These are phyloP conservation scores for Phytophthora palmivora DNA, from an alignment of 352 stramenopile genomes.

Conservation along the genomic window DNA sequence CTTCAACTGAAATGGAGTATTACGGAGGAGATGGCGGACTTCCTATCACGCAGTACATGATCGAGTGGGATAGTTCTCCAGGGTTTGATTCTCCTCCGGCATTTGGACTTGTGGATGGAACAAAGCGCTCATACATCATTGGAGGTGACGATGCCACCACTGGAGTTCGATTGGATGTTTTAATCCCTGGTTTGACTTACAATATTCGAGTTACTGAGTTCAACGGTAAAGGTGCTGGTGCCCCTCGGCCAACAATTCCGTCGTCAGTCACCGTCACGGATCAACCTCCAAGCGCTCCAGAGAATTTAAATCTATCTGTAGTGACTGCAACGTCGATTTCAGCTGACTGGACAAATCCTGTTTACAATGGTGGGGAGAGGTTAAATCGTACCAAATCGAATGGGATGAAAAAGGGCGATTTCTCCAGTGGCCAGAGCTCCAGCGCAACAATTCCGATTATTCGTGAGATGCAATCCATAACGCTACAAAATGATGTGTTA, in stretches of 20 bases:
- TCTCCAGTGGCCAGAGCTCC: slow-evolving; percentile 74
- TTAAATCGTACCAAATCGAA: slow-evolving; percentile 78
- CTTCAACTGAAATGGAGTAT: slow-evolving; percentile 79
- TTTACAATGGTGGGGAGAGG: slow-evolving; percentile 92
- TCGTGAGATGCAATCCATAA: slow-evolving; percentile 91
- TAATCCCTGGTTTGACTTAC: slow-evolving; percentile 85
- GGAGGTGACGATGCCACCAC: slow-evolving; percentile 94
- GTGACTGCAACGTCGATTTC: slow-evolving; percentile 77
- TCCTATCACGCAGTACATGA: slow-evolving; percentile 94
- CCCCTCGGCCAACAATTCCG: slow-evolving; percentile 46
- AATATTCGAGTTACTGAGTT: slow-evolving; percentile 81
- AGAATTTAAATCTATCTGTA: slow-evolving; percentile 61
- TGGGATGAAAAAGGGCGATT: slow-evolving; percentile 86
- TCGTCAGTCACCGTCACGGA: slow-evolving; percentile 59
- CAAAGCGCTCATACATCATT: slow-evolving; percentile 82
- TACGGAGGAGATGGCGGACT: slow-evolving; percentile 94
- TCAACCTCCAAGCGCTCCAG: slow-evolving; percentile 66
- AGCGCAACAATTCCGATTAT: slow-evolving; percentile 85
- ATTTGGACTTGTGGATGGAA: slow-evolving; percentile 64
- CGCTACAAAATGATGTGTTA: slow-evolving; percentile 75
- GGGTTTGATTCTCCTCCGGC: slow-evolving; percentile 91
- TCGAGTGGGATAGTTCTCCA: slow-evolving; percentile 94
- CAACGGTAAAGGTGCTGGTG: slow-evolving; percentile 77
- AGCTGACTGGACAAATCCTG: slow-evolving; percentile 88
- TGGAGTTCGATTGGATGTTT: slow-evolving; percentile 83